phyloP scores from a whole-genome alignment of 2,329 filamentous ascomycete species.

The Periconia sp. region DNA sequence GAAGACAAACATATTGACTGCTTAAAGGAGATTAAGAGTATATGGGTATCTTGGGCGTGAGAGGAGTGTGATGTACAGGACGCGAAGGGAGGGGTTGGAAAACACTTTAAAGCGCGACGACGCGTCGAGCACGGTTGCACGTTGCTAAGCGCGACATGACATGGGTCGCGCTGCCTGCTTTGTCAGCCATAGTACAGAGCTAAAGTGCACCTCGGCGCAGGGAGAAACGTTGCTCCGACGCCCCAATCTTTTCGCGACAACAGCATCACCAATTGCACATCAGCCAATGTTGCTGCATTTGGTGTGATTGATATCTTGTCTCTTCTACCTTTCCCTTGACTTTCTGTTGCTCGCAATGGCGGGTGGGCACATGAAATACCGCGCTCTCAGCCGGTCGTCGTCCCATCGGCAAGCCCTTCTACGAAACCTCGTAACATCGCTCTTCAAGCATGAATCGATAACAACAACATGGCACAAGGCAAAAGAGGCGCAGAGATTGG shows the following conservation, averaged over 20 bases:
- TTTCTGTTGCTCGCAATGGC: slow-evolving; percentile 66
- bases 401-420: slow-evolving; percentile 90
- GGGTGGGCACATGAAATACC: slow-evolving; percentile 84
- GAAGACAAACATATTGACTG: slow-evolving; percentile 49
- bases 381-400: slow-evolving; percentile 84
- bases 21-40: slow-evolving; percentile 27
- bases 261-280: slow-evolving; percentile 9
- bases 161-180: slow-evolving; percentile 19
- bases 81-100: slow-evolving; percentile 26
- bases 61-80: slow-evolving; percentile 24
- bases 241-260: slow-evolving; percentile 30
- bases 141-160: slow-evolving; percentile 21
- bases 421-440: slow-evolving; percentile 92
- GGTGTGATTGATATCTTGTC: slow-evolving; percentile 13
- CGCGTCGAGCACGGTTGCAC: slow-evolving; percentile 28
- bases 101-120: slow-evolving; percentile 36
- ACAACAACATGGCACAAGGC: slow-evolving; percentile 95
- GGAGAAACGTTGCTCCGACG: slow-evolving; percentile 19
- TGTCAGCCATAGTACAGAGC: slow-evolving; percentile 33
- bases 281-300: slow-evolving; percentile 4
- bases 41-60: slow-evolving; percentile 33
- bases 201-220: slow-evolving; percentile 19
- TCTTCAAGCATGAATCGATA: slow-evolving; percentile 92
- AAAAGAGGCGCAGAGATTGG: slow-evolving; percentile 92
- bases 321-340: slow-evolving; percentile 3